A percentile compares a stretch with the other conserved stretches of the same genome.
phyloP scores from a whole-genome alignment of 306 rosid genomes.

The Cucurbita argyrosperma region DNA sequence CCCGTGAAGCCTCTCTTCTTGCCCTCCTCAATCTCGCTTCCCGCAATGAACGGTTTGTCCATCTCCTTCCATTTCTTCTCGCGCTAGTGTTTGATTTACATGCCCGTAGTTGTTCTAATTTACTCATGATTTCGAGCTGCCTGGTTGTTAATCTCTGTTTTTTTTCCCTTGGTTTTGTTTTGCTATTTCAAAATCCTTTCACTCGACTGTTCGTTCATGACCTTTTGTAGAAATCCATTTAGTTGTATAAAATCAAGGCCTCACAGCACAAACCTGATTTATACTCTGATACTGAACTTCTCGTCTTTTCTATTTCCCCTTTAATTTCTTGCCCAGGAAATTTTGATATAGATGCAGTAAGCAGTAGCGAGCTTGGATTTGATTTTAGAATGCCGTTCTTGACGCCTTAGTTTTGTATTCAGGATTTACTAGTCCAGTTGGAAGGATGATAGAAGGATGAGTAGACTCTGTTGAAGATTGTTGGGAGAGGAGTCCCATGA shows the following conservation, averaged over 20 bases:
- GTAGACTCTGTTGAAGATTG: not conserved
- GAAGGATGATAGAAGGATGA: not conserved
- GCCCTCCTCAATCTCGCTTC: constrained; percentile 90
- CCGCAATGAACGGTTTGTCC: constrained; percentile 51
- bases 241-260: not conserved
- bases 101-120: too few species aligned
- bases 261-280: not conserved
- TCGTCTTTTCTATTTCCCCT: too few species aligned
- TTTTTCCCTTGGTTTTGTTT: too few species aligned
- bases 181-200: not conserved
- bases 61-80: not conserved
- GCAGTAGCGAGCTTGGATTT: not conserved
- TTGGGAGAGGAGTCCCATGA: too few species aligned
- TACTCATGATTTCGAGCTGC: too few species aligned
- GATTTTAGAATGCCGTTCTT: not conserved
- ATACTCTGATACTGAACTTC: not conserved
- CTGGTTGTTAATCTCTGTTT: too few species aligned
- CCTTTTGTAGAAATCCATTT: not conserved
- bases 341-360: not conserved
- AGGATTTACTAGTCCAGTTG: not conserved
- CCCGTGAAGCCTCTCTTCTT: constrained; percentile 71
- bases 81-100: too few species aligned
- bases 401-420: not conserved
- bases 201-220: not conserved
- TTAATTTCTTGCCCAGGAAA: too few species aligned